Percentiles rank a stretch among this genome's conserved stretches.
Conservation (phyloP, 805 yeast genomes). For the Lipomyces mesembrius region DNA sequence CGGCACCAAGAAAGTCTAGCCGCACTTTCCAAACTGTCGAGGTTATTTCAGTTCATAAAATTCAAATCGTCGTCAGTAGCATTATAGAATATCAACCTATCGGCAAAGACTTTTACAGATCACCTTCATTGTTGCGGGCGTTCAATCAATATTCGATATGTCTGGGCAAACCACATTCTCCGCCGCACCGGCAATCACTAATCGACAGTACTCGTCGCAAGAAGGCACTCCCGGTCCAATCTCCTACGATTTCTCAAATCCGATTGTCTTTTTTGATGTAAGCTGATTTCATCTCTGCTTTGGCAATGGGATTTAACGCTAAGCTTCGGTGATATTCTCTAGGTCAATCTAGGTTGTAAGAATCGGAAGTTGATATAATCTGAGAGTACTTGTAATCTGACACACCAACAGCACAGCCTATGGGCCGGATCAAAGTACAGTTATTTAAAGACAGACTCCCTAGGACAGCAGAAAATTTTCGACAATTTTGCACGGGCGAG, state of each 20-base stretch:
- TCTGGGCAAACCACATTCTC: slow-evolving; percentile 13
- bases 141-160: neutral
- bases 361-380: neutral
- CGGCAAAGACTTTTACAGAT: neutral
- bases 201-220: slow-evolving; percentile 9
- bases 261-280: slow-evolving; percentile 53
- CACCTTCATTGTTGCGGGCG: neutral
- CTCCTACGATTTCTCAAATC: slow-evolving; percentile 40
- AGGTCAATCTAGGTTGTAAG: slow-evolving; percentile 46
- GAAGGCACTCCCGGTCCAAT: slow-evolving; percentile 9
- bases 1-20: neutral
- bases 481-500: slow-evolving; percentile 60
- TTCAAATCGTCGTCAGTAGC: too few species aligned
- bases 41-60: neutral
- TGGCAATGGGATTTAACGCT: neutral
- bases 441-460: slow-evolving; percentile 52
- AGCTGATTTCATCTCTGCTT: slow-evolving; percentile 30
- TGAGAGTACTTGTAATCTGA: too few species aligned
- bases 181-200: slow-evolving; percentile 13
- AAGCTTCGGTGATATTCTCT: neutral
- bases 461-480: slow-evolving; percentile 55
- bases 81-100: neutral
- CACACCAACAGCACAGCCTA: slow-evolving; percentile 38
- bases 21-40: neutral
- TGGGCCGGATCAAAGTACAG: slow-evolving; percentile 55